Evolutionary conservation across 305 asterid species (phyloP).

Genomic region (Rubia tinctorum): DNA sequence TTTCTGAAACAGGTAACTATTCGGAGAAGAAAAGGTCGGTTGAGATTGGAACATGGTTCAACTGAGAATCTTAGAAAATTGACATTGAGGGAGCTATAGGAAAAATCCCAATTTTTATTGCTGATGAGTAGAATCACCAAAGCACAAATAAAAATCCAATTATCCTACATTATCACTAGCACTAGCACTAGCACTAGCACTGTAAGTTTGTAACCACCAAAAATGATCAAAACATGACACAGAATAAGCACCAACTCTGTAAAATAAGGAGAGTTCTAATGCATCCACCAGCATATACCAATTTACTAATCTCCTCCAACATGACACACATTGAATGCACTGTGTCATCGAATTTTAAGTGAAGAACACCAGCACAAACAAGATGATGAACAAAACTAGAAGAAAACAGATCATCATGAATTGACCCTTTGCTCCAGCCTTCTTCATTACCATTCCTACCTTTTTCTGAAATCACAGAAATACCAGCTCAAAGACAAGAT

Average conservation of each 20-base stretch:
- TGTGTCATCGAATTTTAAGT: conserved; percentile 20
- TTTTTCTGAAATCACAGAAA: conserved; percentile 56
- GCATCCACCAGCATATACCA: conserved; percentile 2
- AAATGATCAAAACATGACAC: not conserved
- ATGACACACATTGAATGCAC: not conserved
- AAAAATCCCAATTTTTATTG: no score
- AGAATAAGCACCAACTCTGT: not conserved
- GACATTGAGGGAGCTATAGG: no score
- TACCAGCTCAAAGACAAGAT: not conserved
- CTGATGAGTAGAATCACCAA: no score
- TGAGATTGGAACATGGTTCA: no score
- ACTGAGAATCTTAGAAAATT: no score
- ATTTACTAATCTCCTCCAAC: not conserved
- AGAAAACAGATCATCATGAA: conserved; percentile 53
- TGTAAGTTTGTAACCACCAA: not conserved
- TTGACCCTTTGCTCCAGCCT: conserved; percentile 88
- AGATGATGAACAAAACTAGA: conserved; percentile 41
- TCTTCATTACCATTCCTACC: conserved; percentile 89
- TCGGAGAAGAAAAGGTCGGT: no score
- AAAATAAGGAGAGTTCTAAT: not conserved
- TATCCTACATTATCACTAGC: not conserved
- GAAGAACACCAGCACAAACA: conserved; percentile 51
- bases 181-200: not conserved
- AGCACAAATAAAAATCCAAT: not conserved
- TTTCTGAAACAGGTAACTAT: no score